Conservation (phyloP, 2,329 filamentous ascomycete species). For the Macroventuria anomochaeta region DNA sequence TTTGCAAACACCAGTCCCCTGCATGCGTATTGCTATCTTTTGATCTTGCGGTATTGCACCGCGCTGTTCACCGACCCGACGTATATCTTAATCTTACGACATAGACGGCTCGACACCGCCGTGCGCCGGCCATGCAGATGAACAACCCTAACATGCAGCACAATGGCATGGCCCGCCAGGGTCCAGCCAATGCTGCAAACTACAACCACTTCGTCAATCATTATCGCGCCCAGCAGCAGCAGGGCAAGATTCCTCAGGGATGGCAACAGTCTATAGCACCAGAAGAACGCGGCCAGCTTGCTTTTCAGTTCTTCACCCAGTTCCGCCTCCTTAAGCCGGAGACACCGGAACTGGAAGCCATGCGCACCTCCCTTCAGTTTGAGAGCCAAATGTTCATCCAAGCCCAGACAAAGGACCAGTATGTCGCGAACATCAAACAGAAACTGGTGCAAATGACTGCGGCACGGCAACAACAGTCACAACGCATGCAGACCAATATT, state of each 20-base stretch:
- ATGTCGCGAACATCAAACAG: slow-evolving; percentile 37
- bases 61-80: not conserved
- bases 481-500: slow-evolving; percentile 33
- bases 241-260: slow-evolving; percentile 36
- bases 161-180: slow-evolving; percentile 28
- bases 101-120: slow-evolving; percentile 23
- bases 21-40: slow-evolving; percentile 10
- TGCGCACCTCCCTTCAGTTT: slow-evolving; percentile 37
- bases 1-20: not conserved
- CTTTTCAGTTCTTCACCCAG: slow-evolving; percentile 43
- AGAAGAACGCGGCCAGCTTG: slow-evolving; percentile 43
- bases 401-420: slow-evolving; percentile 41
- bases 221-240: slow-evolving; percentile 36
- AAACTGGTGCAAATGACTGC: slow-evolving; percentile 39
- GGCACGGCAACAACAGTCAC: slow-evolving; percentile 39
- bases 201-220: slow-evolving; percentile 37
- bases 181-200: slow-evolving; percentile 25
- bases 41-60: slow-evolving; percentile 5
- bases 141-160: slow-evolving; percentile 45
- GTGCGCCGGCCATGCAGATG: slow-evolving; percentile 30
- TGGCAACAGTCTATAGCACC: slow-evolving; percentile 43
- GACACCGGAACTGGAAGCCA: slow-evolving; percentile 34
- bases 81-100: not conserved
- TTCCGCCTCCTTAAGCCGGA: slow-evolving; percentile 45
- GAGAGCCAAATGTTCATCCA: slow-evolving; percentile 39